Conservation (phyloP, 2,329 filamentous ascomycete genomes). For the Monilinia polystroma region DNA sequence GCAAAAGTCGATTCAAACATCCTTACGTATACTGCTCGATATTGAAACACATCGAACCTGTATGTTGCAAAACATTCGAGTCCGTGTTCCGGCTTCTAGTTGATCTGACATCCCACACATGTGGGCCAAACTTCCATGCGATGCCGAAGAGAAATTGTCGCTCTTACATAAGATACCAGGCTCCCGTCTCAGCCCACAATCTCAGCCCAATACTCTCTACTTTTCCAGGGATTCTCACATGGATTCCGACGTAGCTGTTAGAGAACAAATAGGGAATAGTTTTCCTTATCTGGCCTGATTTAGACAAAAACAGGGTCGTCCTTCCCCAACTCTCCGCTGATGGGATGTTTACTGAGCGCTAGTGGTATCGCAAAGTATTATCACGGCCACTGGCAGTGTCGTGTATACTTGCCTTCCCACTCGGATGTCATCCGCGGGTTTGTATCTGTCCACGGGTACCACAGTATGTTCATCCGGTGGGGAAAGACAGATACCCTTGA, state of each 20-base stretch:
- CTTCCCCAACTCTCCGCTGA: background rate
- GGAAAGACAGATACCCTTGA: no score
- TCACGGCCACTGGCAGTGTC: background rate
- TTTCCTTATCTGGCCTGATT: background rate
- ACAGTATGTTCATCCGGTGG: no score
- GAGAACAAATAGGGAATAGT: background rate
- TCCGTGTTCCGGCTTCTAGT: background rate
- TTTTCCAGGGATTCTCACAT: background rate
- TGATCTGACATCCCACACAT: conserved; percentile 6
- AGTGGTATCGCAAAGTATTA: background rate
- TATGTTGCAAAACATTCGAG: background rate
- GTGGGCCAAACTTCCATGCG: background rate
- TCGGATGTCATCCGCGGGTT: background rate
- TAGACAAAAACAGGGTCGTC: background rate
- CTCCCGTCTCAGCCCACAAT: background rate
- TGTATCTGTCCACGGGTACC: no score
- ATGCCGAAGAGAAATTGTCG: background rate
- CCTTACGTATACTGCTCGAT: background rate
- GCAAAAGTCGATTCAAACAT: background rate
- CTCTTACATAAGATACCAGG: background rate
- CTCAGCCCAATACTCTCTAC: conserved; percentile 3
- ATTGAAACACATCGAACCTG: background rate
- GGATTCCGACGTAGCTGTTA: background rate
- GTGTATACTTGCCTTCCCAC: background rate
- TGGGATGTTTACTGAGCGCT: background rate